Conservation (phyloP, 31 red algal genomes). For the Odonthalia washingtoniensis region DNA sequence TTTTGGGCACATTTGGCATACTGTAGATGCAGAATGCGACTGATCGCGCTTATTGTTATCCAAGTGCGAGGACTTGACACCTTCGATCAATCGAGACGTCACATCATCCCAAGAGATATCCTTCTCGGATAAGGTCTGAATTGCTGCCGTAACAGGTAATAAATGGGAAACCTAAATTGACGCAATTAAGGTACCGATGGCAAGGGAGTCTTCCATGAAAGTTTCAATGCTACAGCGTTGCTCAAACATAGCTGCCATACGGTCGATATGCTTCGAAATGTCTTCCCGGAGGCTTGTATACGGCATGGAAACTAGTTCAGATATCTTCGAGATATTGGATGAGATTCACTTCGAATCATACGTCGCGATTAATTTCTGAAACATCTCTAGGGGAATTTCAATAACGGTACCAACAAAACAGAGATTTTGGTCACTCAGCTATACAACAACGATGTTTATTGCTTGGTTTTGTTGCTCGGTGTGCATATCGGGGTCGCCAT, state of each 20-base stretch:
- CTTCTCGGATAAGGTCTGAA: constrained; percentile 39
- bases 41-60: no score
- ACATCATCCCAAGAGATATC: constrained; percentile 42
- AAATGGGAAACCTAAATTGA: constrained; percentile 34
- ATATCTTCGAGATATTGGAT: constrained; percentile 45
- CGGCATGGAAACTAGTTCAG: constrained; percentile 28
- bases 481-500: constrained; percentile 11
- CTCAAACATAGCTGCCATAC: constrained; percentile 33
- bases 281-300: constrained; percentile 4
- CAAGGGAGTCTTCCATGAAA: constrained; percentile 13
- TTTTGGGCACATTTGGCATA: no score
- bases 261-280: constrained; percentile 35
- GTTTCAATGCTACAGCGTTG: constrained; percentile 12
- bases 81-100: constrained; percentile 21
- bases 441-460: background rate
- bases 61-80: no score
- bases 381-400: constrained; percentile 13
- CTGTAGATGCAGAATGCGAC: no score
- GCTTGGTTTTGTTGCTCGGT: constrained; percentile 20
- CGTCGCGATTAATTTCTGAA: background rate
- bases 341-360: constrained; percentile 38
- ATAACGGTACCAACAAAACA: constrained; percentile 8
- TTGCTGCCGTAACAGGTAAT: constrained; percentile 32
- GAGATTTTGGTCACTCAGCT: constrained; percentile 3
- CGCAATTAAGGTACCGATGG: constrained; percentile 19